Evolutionary conservation across 2,329 filamentous ascomycete genomes (phyloP).

Genomic region (Ophiostoma australiae): DNA sequence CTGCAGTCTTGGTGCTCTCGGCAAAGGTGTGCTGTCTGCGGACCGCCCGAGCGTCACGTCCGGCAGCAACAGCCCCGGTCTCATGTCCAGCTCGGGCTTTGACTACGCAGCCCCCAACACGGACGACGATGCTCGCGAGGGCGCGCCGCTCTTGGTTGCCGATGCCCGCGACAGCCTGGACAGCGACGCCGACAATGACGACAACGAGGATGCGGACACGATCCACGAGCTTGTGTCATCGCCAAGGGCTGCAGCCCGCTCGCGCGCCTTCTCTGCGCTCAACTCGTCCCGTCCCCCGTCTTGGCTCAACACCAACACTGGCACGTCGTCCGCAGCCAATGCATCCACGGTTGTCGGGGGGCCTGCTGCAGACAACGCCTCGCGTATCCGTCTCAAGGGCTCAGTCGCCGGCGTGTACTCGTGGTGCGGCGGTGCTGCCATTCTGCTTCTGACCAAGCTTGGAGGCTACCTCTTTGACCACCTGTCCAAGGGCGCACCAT

Average conservation of each 20-base stretch:
- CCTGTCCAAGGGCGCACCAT: constrained; percentile 69
- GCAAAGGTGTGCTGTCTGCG: constrained; percentile 65
- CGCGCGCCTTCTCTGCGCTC: constrained; percentile 20
- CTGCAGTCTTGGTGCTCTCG: constrained; percentile 84
- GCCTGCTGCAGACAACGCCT: constrained; percentile 32
- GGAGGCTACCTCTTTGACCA: constrained; percentile 82
- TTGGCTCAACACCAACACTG: not conserved
- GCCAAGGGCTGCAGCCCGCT: constrained; percentile 18
- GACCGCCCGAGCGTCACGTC: constrained; percentile 33
- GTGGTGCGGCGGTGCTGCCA: constrained; percentile 82
- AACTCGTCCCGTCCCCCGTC: constrained; percentile 12
- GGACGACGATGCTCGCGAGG: constrained; percentile 33
- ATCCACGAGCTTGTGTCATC: constrained; percentile 18
- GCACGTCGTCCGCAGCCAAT: constrained; percentile 2
- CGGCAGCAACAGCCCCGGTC: constrained; percentile 26
- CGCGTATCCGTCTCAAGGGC: constrained; percentile 68
- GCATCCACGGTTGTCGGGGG: not conserved
- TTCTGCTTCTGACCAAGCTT: constrained; percentile 83
- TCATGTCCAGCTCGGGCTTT: constrained; percentile 26
- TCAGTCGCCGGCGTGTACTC: constrained; percentile 94
- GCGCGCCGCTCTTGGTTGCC: constrained; percentile 39
- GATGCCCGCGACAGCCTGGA: constrained; percentile 13
- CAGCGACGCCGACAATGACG: constrained; percentile 13
- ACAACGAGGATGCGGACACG: constrained; percentile 12
- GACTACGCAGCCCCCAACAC: constrained; percentile 15